Evolutionary conservation across 192 early-diverging fungal genomes (phyloP), one percentile per base, ranked within the genome.

Genomic region (Backusella mclennaniae): DNA sequence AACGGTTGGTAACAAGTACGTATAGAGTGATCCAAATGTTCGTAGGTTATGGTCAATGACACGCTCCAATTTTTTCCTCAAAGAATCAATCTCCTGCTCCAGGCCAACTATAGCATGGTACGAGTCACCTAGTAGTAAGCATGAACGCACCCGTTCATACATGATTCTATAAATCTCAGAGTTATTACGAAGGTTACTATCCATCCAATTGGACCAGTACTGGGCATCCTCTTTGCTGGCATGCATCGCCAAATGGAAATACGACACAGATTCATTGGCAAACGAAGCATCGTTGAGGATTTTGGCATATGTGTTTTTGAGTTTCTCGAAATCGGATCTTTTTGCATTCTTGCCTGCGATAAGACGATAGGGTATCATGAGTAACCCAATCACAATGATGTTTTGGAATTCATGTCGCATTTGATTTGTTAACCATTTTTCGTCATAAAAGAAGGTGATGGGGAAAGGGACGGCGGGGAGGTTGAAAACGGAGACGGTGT

Each of bases 361-460:
- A 12, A 81, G 73, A 0, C 82, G 79, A 71, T 83, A 85, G 0
- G 83, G 78, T 36, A 85, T 76, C 71, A 85, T 46, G 9, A 83
- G 79, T 19, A 75, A 72, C 35, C 80, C 83, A 4, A 82, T 69
- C 21, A 83, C 81, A 0, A 83, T 83, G 8, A 85, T 44, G 23
- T 85, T 80, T 68, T 83, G 84, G 63, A 82, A 83, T 66, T 85
- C 84, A 36, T 83, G 83, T 21, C 81, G 80, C 53, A 85, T 82
- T 17, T 77, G 70, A 59, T 79, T 77, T 8, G 78, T 63, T 21
- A 85, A 39, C 11, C 84, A 73, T 39, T 85, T 80, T 44, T 83
- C 78, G 31, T 85, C 84, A 52, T 83, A 63, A 46, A 78, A 73
- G 36, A 85, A 77, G 0, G 84, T 83, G 29, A 75, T 38, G 2